Evolutionary conservation across 192 early-diverging fungal species (phyloP).

Genomic region (Backusella parvicylindrica): DNA sequence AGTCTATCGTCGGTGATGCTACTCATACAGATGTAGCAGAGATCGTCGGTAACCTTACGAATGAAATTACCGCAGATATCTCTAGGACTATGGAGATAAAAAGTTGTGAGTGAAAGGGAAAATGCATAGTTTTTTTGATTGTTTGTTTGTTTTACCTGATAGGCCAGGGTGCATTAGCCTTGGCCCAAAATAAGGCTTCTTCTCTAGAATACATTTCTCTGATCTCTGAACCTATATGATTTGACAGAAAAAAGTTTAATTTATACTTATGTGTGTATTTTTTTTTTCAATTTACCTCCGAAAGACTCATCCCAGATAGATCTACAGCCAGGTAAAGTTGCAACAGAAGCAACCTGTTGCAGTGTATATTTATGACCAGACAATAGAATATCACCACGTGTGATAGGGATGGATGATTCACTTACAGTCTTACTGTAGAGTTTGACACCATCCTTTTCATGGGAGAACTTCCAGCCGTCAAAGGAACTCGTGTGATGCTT

Average conservation of each 20-base stretch:
- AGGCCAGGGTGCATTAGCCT: conserved; percentile 33
- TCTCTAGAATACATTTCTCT: conserved; percentile 18
- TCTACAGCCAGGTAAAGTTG: conserved; percentile 40
- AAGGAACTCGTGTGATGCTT: conserved; percentile 40
- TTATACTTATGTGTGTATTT: too few relatives aligned
- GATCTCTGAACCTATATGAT: conserved; percentile 18
- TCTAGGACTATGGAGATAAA: conserved; percentile 26
- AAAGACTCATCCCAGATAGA: conserved; percentile 42
- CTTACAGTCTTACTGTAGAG: conserved; percentile 41
- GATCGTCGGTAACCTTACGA: conserved; percentile 24
- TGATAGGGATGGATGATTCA: conserved; percentile 39
- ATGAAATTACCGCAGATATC: conserved; percentile 42
- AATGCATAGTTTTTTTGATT: too few relatives aligned
- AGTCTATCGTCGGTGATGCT: conserved; percentile 40
- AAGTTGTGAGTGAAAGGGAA: not conserved
- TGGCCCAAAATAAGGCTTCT: conserved; percentile 32
- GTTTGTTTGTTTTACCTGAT: conserved; percentile 15
- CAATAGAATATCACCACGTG: conserved; percentile 47
- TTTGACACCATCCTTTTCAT: conserved; percentile 47
- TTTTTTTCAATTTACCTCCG: not conserved
- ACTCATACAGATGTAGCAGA: conserved; percentile 39
- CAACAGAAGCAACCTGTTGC: conserved; percentile 43
- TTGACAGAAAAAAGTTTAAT: not conserved
- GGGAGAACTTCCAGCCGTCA: conserved; percentile 44
- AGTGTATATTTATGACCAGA: conserved; percentile 37